Evolutionary conservation across 176 grass and related monocot genomes (phyloP), one percentile per base, ranked within the genome.

Genomic region (Guadua angustifolia): DNA sequence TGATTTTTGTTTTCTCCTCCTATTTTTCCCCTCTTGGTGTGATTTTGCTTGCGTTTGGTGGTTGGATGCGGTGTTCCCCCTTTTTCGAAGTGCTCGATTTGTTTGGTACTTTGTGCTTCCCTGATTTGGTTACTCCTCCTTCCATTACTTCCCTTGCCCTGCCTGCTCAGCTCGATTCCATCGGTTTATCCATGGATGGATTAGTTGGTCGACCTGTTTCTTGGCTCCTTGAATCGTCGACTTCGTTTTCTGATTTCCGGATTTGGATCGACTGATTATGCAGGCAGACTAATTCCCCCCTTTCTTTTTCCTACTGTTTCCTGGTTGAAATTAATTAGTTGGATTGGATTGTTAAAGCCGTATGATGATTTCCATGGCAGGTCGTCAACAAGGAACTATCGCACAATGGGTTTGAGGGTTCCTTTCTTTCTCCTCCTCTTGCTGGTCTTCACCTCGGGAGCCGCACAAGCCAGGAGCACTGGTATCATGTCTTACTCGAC

Each of bases 391-490:
- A 5, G 9, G 9, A 58, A 7, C 55, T 25, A 0, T 47, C 58
- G 1, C 58, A 15, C 42, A 4, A 80, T 80, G 78, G 78, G 29
- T 9, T 8, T 53, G 9, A 79, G 24, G 5, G 12, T 15, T 29
- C 45, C 78, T 1, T 67, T 53, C 78, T 16, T 22, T 6, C 62
- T 68, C 6, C 29, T 67, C 25, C 17, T 47, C 71, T 55, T 84
- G 52, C 85, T 91, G 40, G 68, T 83, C 63, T 60, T 83, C 17
- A 78, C 80, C 49, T 84, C 35, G 7, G 78, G 79, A 24, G 46
- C 82, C 74, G 25, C 79, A 4, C 73, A 90, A 42, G 78, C 68
- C 42, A 79, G 80, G 35, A 79, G 11, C 19, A 21, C 60, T 21
- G 66, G 86, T 81, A 40, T 40, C 39, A 78, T 32, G 29, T 69